Percentiles rank a stretch among this genome's conserved stretches.
Conservation (phyloP, 495 filamentous ascomycete genomes). For the Lepidopterella palustris region DNA sequence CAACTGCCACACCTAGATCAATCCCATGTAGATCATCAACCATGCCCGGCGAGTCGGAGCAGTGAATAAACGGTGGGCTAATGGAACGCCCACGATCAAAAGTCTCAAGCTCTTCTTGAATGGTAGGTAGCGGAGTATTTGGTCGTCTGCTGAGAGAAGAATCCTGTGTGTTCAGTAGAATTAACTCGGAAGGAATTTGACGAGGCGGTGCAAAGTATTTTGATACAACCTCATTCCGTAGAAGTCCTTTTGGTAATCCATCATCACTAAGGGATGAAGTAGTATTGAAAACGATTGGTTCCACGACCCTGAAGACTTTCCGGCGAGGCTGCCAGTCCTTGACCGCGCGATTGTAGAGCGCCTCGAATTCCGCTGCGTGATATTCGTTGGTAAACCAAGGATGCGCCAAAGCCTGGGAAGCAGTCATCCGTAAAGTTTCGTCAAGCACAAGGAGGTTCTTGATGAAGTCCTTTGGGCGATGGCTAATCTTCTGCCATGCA, state of each 20-base stretch:
- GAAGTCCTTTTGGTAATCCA: neutral
- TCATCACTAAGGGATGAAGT: neutral
- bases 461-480: conserved; percentile 49
- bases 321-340: conserved; percentile 42
- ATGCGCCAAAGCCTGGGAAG: conserved; percentile 50
- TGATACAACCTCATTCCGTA: neutral
- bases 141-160: neutral
- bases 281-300: conserved; percentile 8
- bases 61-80: neutral
- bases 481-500: conserved; percentile 38
- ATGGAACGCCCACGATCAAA: neutral
- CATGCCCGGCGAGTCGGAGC: neutral
- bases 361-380: conserved; percentile 40
- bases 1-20: neutral
- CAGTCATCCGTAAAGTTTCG: conserved; percentile 47
- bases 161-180: neutral
- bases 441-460: conserved; percentile 47
- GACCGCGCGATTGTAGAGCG: conserved; percentile 43
- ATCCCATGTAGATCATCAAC: neutral
- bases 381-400: conserved; percentile 51
- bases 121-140: neutral
- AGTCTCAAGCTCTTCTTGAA: neutral
- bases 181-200: no score
- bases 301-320: conserved; percentile 25
- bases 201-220: conserved; percentile 1